phyloP scores from a whole-genome alignment of 2,329 filamentous ascomycete genomes.

The Karstenula rhodostoma region DNA sequence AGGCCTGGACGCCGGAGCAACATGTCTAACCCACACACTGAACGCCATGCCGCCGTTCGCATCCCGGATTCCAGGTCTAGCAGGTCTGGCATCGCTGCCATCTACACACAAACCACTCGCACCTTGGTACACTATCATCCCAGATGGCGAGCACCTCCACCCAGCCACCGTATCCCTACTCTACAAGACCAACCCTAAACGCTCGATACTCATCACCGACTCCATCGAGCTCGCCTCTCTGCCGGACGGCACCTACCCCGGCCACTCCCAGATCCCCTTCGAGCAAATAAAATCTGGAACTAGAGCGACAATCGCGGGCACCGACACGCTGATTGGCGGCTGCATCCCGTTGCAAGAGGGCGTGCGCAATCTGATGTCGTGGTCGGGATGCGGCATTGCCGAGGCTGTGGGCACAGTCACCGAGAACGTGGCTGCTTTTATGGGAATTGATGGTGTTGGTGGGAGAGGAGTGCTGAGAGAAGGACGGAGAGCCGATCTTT shows the following conservation, averaged over 20 bases:
- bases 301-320: constrained; percentile 60
- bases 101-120: constrained; percentile 28
- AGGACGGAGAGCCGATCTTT: constrained; percentile 59
- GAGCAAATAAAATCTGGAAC: constrained; percentile 60
- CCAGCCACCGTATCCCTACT: constrained; percentile 59
- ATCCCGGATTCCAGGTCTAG: constrained; percentile 61
- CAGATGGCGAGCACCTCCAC: constrained; percentile 64
- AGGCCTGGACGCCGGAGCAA: constrained; percentile 59
- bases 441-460: constrained; percentile 55
- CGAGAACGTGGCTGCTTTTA: constrained; percentile 60
- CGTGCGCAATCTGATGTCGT: constrained; percentile 58
- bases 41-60: constrained; percentile 63
- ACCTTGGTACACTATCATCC: constrained; percentile 62
- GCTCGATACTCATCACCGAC: constrained; percentile 63
- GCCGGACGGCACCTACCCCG: constrained; percentile 60
- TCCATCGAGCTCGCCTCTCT: constrained; percentile 63
- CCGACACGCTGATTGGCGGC: constrained; percentile 63
- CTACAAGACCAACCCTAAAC: constrained; percentile 55
- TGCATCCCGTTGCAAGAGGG: constrained; percentile 61
- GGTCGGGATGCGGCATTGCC: constrained; percentile 57
- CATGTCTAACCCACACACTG: constrained; percentile 62
- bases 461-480: constrained; percentile 54
- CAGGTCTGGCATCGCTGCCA: constrained; percentile 51
- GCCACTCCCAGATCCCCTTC: constrained; percentile 61
- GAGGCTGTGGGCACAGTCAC: constrained; percentile 60